phyloP scores from a whole-genome alignment of 306 rosid genomes.

The Rosa rugosa region DNA sequence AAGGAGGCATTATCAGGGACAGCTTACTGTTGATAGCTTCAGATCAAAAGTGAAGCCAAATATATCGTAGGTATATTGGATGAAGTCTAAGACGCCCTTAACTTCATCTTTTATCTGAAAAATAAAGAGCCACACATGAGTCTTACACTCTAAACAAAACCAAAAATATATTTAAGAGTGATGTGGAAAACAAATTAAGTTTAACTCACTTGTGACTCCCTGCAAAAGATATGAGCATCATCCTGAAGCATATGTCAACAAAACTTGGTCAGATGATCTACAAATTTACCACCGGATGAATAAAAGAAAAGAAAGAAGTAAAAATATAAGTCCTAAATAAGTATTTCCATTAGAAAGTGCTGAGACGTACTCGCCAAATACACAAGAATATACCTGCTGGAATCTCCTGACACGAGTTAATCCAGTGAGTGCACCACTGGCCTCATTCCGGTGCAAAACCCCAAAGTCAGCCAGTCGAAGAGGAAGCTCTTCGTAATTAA shows the following conservation, averaged over 20 bases:
- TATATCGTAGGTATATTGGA: constrained; percentile 55
- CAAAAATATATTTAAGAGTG: constrained; percentile 3
- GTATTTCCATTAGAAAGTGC: background rate
- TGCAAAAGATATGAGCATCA: constrained; percentile 96
- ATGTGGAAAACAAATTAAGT: constrained; percentile 14
- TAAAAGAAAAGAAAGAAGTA: background rate
- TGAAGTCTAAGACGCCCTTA: constrained; percentile 64
- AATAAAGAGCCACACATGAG: constrained; percentile 15
- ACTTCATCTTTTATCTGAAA: constrained; percentile 89
- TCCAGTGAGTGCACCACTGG: constrained; percentile 98
- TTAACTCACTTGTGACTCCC: constrained; percentile 79
- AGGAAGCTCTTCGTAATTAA: constrained; percentile 75
- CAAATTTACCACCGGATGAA: background rate
- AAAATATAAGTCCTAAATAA: background rate
- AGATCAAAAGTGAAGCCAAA: constrained; percentile 92
- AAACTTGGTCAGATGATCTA: constrained; percentile 30
- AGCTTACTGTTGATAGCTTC: constrained; percentile 84
- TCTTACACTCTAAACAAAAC: background rate
- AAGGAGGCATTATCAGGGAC: background rate
- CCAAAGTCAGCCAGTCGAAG: constrained; percentile 97
- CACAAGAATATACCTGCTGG: constrained; percentile 72
- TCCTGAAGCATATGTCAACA: constrained; percentile 56
- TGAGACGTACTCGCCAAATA: background rate
- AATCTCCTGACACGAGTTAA: constrained; percentile 94
- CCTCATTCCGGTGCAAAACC: constrained; percentile 96